Percentiles rank a stretch among this genome's conserved stretches.
phyloP scores from a whole-genome alignment of 441 rosid species.

The Populus hybrid region DNA sequence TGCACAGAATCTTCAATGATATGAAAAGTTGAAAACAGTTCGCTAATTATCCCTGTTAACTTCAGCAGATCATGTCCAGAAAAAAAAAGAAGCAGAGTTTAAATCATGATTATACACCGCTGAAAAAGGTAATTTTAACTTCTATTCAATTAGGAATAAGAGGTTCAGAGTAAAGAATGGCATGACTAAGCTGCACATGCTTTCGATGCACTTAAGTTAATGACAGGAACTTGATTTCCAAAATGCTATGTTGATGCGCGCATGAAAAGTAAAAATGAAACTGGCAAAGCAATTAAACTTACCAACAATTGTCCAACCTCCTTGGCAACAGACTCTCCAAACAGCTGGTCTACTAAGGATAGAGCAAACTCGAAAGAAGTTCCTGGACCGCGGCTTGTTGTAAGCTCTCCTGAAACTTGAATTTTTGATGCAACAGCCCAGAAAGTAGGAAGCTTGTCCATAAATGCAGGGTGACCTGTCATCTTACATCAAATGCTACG shows the following conservation, averaged over 20 bases:
- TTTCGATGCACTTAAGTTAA: neutral
- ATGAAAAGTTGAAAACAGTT: neutral
- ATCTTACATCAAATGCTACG: constrained; percentile 61
- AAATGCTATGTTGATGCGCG: neutral
- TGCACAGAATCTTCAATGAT: neutral
- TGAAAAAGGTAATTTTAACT: neutral
- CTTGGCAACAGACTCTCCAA: constrained; percentile 69
- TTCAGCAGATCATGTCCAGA: neutral
- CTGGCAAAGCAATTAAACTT: constrained; percentile 9
- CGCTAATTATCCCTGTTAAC: neutral
- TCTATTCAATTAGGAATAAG: neutral
- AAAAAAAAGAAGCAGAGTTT: neutral
- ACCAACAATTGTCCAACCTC: constrained; percentile 70
- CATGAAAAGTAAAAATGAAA: neutral
- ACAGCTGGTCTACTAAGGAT: constrained; percentile 74
- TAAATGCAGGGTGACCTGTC: constrained; percentile 93
- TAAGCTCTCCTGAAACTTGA: constrained; percentile 84
- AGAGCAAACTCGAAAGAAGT: constrained; percentile 85
- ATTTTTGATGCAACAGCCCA: constrained; percentile 89
- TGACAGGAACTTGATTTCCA: neutral
- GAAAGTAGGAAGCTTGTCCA: constrained; percentile 76
- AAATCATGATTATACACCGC: neutral
- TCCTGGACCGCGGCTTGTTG: constrained; percentile 97
- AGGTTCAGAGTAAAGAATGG: neutral
- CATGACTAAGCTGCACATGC: neutral